These are phyloP conservation scores for Canavalia ensiformis DNA, from an alignment of 306 rosid genomes.

Conservation along the genomic window DNA sequence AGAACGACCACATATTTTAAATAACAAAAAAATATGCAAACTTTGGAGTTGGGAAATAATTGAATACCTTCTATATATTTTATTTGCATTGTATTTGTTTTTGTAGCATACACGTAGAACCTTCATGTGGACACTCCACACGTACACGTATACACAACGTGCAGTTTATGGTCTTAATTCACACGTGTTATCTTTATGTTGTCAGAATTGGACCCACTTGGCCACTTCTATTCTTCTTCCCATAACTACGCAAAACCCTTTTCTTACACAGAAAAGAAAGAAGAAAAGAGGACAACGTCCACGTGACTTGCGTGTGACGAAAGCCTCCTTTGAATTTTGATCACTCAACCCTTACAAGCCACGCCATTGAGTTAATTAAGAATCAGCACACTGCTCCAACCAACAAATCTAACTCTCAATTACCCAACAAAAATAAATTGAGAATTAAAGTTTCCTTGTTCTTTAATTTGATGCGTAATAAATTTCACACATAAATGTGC, in stretches of 20 bases:
- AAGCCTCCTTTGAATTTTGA: constrained; percentile 35
- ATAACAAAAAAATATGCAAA: no score
- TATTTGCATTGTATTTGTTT: neutral
- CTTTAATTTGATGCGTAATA: constrained; percentile 25
- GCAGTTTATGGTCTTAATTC: constrained; percentile 35
- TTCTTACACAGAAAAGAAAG: neutral
- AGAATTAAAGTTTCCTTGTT: neutral
- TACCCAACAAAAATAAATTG: neutral
- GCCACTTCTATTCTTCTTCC: constrained; percentile 1
- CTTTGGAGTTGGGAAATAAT: no score
- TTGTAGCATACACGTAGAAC: constrained; percentile 18
- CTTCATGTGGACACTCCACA: neutral
- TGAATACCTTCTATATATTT: neutral
- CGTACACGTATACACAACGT: constrained; percentile 45
- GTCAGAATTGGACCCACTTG: constrained; percentile 14
- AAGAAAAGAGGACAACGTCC: constrained; percentile 23
- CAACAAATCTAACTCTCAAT: constrained; percentile 41
- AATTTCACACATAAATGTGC: neutral
- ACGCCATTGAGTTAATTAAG: constrained; percentile 47
- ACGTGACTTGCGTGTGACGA: constrained; percentile 58
- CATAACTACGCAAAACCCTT: constrained; percentile 9
- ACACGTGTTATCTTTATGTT: constrained; percentile 43
- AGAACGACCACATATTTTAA: neutral
- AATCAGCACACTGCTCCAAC: constrained; percentile 49
- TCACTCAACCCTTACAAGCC: constrained; percentile 56